Base-by-base conservation (phyloP, 2,329 filamentous ascomycete species). In the Fusarium heterosporum region DNA sequence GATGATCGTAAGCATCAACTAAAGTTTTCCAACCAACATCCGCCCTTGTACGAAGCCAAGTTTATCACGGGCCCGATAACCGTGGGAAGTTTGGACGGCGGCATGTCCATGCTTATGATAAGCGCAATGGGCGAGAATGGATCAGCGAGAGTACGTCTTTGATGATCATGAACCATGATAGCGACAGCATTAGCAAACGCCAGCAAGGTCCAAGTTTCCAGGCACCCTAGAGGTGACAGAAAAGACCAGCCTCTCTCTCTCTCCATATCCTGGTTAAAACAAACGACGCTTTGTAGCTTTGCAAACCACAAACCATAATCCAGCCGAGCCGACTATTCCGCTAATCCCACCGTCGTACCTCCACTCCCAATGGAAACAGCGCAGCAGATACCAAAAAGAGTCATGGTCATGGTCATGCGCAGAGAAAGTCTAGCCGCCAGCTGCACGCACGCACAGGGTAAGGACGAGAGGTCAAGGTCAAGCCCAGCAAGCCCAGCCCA, bases 321-420 rank as follows among this genome's bases (percentile, higher is more conserved):
- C 17, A 28, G 25, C 49, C 49, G 45, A 66, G 56, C 47, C 25
- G 32, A 55, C 32, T 36, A 62, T 51, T 28, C 47, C 47, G 34
- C 47, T 47, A 60, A 30, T 45, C 47, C 41, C 22, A 28, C 34
- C 8, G 13, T 13, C 17, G 34, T 48, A 40, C 19, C 54, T 68
- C 64, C 64, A 67, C 64, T 60, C 53, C 25, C 39, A 39, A 55
- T 36, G 34, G 38, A 39, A 50, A n/a, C 34, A 36, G 32, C 30
- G 42, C 47, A 56, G 47, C 48, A 40, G 47, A n/a, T 19, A 6
- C 49, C 39, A 34, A 57, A 56, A 64, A 45, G 39, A 51, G 58
- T 40, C 50, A 46, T 63, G 36, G 45, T 36, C 51, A 54, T 66
- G 61, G 65, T 68, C 65, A 68, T 69, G 56, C 47, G 65, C 40